Base-by-base conservation (phyloP, 306 rosid species). In the Dryas drummondii region DNA sequence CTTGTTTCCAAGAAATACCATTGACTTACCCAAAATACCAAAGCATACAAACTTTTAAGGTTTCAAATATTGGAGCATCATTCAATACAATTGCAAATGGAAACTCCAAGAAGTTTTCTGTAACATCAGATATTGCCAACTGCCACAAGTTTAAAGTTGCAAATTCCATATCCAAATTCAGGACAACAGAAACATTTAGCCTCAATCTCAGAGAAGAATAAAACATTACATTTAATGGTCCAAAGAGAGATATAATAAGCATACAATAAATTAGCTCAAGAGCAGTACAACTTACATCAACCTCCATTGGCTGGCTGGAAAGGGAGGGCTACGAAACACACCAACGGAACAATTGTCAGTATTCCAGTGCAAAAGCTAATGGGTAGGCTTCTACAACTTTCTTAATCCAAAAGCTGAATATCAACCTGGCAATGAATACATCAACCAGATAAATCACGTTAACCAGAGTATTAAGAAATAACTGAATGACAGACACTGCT, bases 301-400 rank as follows among this genome's bases (percentile, higher is more conserved):
- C 98, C 78, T 93, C 98, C 96, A 87, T 81, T 66, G 92, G 90
- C 32, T 85, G 87, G 74, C 92, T 76, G 86, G 60, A 59, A 66
- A 37, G 52, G 7, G 44, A 2, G 53, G 41, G 63, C 11, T 72
- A n/a, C 7, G 37, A 1, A 72, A 16, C 32, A 65, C 50, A 1
- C 5, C 19, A 62, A 75, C 66, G 0, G 78, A 48, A 26, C 48
- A 46, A 42, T 48, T 10, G 76, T 85, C 51, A 85, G 82, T 48
- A 46, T 5, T 22, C 13, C 1, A 14, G 44, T 17, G 55, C 17
- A 41, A 44, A 40, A 42, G 1, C 4, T 13, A 47, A 67, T 2
- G 5, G 32, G 6, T 22, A 67, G 71, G 6, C 6, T 65, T 65
- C 71, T 57, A 52, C 42, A 68, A 37, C 53, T 1, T 37, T 6